phyloP scores from a whole-genome alignment of 2,329 filamentous ascomycete species.

The Aplosporella prunicola region DNA sequence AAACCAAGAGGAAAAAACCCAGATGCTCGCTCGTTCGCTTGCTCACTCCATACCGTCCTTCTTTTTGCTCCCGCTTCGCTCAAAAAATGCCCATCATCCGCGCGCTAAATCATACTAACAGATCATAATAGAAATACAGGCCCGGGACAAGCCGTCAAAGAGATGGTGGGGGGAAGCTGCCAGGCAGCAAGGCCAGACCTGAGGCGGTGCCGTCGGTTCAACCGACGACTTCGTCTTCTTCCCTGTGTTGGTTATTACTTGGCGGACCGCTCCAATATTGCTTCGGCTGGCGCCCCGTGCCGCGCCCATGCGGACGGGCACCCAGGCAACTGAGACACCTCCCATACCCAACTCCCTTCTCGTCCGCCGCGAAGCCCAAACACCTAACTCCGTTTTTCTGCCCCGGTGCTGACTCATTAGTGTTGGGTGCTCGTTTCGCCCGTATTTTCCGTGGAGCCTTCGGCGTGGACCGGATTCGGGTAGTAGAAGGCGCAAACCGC shows the following conservation, averaged over 20 bases:
- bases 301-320: not conserved
- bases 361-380: not conserved
- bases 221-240: not conserved
- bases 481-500: conserved; percentile 54
- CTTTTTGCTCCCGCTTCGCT: conserved; percentile 3
- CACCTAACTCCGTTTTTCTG: not conserved
- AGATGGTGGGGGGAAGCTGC: no score
- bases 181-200: no score
- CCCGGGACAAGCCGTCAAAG: no score
- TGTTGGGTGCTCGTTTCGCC: not conserved
- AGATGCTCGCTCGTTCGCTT: not conserved
- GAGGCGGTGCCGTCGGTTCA: no score
- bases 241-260: not conserved
- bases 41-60: not conserved
- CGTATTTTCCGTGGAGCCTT: not conserved
- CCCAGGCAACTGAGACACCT: conserved; percentile 6
- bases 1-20: not conserved
- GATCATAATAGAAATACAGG: no score
- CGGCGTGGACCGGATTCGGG: conserved; percentile 36
- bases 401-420: not conserved
- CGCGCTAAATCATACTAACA: no score
- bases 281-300: not conserved
- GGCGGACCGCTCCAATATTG: not conserved
- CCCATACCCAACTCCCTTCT: not conserved
- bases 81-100: conserved; percentile 4